Evolutionary conservation across 768 basidiomycete species (phyloP), one percentile per base, ranked within the genome.

Genomic region (Lepiota brunneoincarnata): DNA sequence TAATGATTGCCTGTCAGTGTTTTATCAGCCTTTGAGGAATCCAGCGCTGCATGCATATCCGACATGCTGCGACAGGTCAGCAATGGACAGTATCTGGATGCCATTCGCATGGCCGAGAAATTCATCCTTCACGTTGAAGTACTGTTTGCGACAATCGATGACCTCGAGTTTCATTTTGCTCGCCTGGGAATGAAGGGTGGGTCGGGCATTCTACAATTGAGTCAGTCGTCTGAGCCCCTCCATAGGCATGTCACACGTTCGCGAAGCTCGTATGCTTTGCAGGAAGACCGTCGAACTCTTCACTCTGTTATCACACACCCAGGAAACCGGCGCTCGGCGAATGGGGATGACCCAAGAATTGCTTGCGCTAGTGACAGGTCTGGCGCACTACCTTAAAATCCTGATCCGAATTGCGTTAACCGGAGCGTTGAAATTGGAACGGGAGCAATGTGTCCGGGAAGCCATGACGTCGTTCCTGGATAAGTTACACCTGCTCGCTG

Each of bases 321-420:
- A 96, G 69, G 92, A 96, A 68, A 90, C 92, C 3, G 91, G 91
- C 34, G 82, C 91, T 11, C 86, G 90, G 55, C 77, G 92, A 62
- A 93, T 93, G 85, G 91, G 90, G 48, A 95, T 98, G 87, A 98
- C 95, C 15, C 92, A 98, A 70, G 97, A 98, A 63, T 77, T 99
- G 11, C 84, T 98, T 34, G 93, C 95, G 15, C 84, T 99, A 44
- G 97, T 99, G 58, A 99, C 97, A 0, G 96, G 97, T n/a, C 79
- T 99, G 34, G 97, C 97, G 4, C 97, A 99, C 71, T 98, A 99
- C 71, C 86, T 99, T 66, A 99, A 99, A 76, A 98, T 99, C 71
- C 84, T 99, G 50, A 99, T 99, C 59, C 89, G 97, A 47, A 98
- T 99, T 58, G 94, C 97, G 2, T 77, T 99, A 42, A 98, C 97